phyloP scores from a whole-genome alignment of 257 asterid species.

The Henckelia pumila region DNA sequence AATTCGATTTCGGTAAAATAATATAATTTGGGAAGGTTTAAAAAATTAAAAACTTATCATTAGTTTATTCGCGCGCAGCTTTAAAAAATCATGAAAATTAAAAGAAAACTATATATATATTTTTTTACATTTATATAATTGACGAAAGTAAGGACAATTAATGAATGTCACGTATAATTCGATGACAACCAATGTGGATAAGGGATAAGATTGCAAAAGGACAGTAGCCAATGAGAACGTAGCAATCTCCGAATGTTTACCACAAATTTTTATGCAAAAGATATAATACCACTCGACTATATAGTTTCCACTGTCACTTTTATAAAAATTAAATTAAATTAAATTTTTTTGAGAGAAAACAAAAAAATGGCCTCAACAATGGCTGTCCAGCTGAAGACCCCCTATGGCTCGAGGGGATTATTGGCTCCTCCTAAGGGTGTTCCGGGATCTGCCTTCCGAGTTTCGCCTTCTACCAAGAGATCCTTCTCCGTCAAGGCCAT shows the following conservation, averaged over 20 bases:
- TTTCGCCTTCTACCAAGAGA: conserved; percentile 52
- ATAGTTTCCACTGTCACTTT: conserved; percentile 5
- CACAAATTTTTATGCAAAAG: conserved; percentile 52
- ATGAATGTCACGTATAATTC: background rate
- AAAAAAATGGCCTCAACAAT: conserved; percentile 69
- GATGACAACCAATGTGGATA: conserved; percentile 39
- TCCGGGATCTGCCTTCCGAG: conserved; percentile 69
- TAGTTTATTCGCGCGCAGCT: no score
- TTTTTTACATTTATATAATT: no score
- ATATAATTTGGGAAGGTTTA: no score
- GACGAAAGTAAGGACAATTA: background rate
- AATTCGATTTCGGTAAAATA: no score
- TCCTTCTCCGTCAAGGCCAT: conserved; percentile 70
- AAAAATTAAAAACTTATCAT: no score
- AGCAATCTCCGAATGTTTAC: conserved; percentile 30
- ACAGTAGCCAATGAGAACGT: conserved; percentile 43
- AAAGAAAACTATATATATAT: no score
- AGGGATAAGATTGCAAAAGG: conserved; percentile 48
- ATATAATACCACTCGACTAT: conserved; percentile 28
- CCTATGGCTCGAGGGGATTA: conserved; percentile 48
- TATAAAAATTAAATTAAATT: background rate
- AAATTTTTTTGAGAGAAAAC: background rate
- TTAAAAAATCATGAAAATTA: no score
- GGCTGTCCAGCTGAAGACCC: conserved; percentile 80
- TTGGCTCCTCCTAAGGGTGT: conserved; percentile 72